Evolutionary conservation across 495 filamentous ascomycete genomes (phyloP), one percentile per base, ranked within the genome.

Genomic region (Podospora pseudopauciseta): DNA sequence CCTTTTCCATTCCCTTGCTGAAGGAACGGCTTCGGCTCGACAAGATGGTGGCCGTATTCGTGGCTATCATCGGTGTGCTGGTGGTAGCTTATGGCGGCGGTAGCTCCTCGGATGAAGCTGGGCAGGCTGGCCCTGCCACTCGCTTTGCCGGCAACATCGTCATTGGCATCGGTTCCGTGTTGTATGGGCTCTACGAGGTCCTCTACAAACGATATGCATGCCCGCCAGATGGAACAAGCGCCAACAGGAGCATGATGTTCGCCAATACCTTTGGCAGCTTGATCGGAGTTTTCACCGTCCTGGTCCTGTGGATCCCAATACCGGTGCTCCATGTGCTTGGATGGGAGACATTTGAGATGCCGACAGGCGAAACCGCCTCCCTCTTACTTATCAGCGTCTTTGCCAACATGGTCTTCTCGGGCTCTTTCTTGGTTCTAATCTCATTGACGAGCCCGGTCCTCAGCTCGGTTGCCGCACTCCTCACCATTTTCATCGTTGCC

Each of bases 101-200:
- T 18, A 11, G 64, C 2, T 34, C 68, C 18, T 57, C 65, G 26
- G 49, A 71, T 66, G 83, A 84, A 30, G 85, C 83, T 1, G 39
- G 39, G 2, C 80, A 19, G 81, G 78, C 3, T 76, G 18, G 72
- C 65, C n/a, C 78, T 74, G 55, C 19, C 1, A 85, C 87, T 66
- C 82, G 94, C 2, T 78, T 92, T 3, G 70, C 92, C 1, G 95
- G 95, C 0, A 99, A 99, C 75, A 76, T 97, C 60, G 86, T 98
- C 75, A 98, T 99, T 71, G 94, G 94, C 4, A 77, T 92, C n/a
- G 95, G 95, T 5, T 94, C 91, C 67, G 89, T 99, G 23, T 83
- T 99, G 18, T 99, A 99, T 77, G 95, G 95, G 0, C 88, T 99
- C 49, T 99, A 99, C 78, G 95, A 99, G 79, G 95, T 99, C 28